Evolutionary conservation across 2,329 filamentous ascomycete genomes (phyloP).

Genomic region (Ceratocystiopsis sp.): DNA sequence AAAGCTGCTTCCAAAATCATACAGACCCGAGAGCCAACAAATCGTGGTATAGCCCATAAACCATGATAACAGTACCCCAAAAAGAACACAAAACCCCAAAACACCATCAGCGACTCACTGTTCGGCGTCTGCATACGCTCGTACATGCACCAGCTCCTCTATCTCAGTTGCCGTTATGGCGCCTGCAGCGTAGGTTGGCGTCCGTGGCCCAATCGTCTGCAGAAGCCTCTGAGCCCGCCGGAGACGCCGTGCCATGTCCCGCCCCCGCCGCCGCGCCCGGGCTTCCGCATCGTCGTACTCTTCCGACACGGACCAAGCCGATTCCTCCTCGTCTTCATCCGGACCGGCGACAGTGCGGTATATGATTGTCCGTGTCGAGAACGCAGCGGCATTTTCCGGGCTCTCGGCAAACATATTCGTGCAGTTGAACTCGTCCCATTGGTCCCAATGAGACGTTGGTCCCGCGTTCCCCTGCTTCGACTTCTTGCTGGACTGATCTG

Average conservation of each 20-base stretch:
- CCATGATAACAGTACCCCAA: neutral
- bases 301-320: neutral
- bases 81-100: neutral
- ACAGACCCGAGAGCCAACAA: too few relatives aligned
- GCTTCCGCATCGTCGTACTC: slow-evolving; percentile 6
- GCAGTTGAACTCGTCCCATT: slow-evolving; percentile 8
- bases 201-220: neutral
- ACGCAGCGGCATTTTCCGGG: slow-evolving; percentile 1
- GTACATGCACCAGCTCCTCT: too few relatives aligned
- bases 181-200: neutral
- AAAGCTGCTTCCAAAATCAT: too few relatives aligned
- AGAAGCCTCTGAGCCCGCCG: slow-evolving; percentile 23
- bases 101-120: neutral
- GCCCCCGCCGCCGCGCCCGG: slow-evolving; percentile 13
- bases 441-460: slow-evolving; percentile 1
- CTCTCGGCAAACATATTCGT: neutral
- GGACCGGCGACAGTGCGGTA: neutral
- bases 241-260: slow-evolving; percentile 22
- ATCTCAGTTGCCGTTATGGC: neutral
- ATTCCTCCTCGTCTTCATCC: neutral
- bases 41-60: too few relatives aligned
- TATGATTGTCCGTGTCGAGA: slow-evolving; percentile 6
- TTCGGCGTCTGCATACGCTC: too few relatives aligned
- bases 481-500: neutral
- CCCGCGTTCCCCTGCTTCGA: neutral